Base-by-base conservation (phyloP, 495 filamentous ascomycete species). In the Aspergillus egyptiacus region DNA sequence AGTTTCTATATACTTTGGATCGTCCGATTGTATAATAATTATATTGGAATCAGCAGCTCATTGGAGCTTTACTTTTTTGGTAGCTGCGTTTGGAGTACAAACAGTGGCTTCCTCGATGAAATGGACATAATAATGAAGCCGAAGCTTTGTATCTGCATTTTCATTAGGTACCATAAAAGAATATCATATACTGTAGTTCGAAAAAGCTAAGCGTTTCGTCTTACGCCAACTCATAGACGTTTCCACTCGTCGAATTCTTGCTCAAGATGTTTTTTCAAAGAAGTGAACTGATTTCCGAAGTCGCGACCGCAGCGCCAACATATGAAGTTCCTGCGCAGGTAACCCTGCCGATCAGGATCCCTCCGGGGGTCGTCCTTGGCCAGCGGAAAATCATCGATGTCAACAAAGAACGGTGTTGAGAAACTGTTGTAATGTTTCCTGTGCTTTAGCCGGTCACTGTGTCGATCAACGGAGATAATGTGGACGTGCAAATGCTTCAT, bases 401-500 rank as follows among this genome's bases (percentile, higher is more conserved):
- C 70, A 2, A 96, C 75, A 20, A 98, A 83, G 61, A 98, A 98
- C n/a, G 76, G 74, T 27, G 89, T 95, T 17, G 81, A 76, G 66
- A 98, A 96, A 54, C 82, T 88, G 60, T 90, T 91, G 67, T 96
- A 97, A 70, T 98, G 93, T 61, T 90, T 94, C 46, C 78, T 70
- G 59, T 90, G 82, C 67, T 85, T 87, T 59, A 96, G 53, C 20
- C 71, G 74, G 25, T 82, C 77, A 35, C 82, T 87, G 46, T 77
- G 68, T 61, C 83, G 76, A 64, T 98, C 93, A 24, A 73, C 66
- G 14, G 83, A 82, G 24, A 98, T 62, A 28, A 98, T 80, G 66
- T 98, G 93, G 14, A 98, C 74, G 64, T 98, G 93, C 46, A 98
- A 64, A 66, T 96, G 88, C 45, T 80, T 83, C 93, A 98, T 95